Conservation (phyloP, 768 basidiomycete species). For the Suillus alpinus region DNA sequence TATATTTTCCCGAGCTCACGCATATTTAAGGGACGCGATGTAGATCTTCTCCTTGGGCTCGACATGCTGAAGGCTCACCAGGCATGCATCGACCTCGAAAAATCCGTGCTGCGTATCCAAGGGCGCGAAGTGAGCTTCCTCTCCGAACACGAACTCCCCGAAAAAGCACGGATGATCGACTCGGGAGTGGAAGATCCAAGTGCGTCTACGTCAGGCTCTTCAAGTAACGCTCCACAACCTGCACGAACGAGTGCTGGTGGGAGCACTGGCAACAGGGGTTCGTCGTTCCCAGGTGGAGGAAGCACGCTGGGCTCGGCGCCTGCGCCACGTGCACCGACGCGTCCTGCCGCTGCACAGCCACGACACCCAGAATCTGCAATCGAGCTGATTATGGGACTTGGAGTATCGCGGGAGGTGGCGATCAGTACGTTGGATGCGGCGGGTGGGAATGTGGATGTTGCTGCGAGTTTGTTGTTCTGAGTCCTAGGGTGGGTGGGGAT, state of each 20-base stretch:
- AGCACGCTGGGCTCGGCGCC: conserved; percentile 53
- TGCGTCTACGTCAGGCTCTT: conserved; percentile 17
- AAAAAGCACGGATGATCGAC: conserved; percentile 58
- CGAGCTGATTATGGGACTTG: conserved; percentile 67
- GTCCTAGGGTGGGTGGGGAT: background rate
- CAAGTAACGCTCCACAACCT: conserved; percentile 5
- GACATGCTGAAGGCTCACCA: conserved; percentile 99
- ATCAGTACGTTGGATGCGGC: conserved; percentile 74
- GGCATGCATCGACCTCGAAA: conserved; percentile 91
- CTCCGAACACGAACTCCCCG: conserved; percentile 91
- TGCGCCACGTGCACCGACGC: conserved; percentile 23
- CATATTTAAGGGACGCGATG: conserved; percentile 67
- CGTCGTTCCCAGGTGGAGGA: conserved; percentile 55
- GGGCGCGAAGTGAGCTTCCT: conserved; percentile 86
- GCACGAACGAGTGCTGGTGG: conserved; percentile 15
- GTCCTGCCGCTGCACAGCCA: conserved; percentile 12
- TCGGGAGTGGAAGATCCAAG: conserved; percentile 24
- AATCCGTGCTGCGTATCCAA: conserved; percentile 89
- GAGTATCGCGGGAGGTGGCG: conserved; percentile 74
- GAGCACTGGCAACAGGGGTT: conserved; percentile 3
- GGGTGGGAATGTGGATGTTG: conserved; percentile 83
- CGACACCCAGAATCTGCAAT: conserved; percentile 62
- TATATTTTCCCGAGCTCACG: background rate
- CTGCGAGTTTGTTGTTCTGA: conserved; percentile 83
- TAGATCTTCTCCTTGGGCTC: conserved; percentile 96